Evolutionary conservation across 2,329 filamentous ascomycete genomes (phyloP), one percentile per base, ranked within the genome.

Genomic region (Venturiaceae sp.): DNA sequence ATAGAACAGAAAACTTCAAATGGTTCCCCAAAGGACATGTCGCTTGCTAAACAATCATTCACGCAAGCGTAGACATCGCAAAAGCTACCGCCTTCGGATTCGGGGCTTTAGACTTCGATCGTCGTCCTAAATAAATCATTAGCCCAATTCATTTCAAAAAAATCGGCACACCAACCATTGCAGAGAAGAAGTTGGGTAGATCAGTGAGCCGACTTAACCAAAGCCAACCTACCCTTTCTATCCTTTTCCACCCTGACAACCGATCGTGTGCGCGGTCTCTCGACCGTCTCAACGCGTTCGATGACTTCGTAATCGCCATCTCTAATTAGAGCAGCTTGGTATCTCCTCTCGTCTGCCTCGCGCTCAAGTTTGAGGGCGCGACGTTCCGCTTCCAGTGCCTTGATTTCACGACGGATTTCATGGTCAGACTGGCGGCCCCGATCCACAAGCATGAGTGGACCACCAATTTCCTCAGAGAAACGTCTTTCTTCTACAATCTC

Each of bases 181-280:
- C 32, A 50, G 11, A 58, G 37, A 58, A 50, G 37, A 50, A 50
- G 44, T 50, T 50, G 44, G 44, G 44, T 50, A 50, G 26, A 50
- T 50, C 44, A 61, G 46, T 84, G 81, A 76, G 85, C 84, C 68
- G 87, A 88, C 74, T 89, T 82, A 77, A 87, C 88, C 77, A 92
- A 85, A 79, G 85, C 83, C 84, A 94, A 85, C 88, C 86, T 94
- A 95, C 92, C 91, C 91, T 89, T 94, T 80, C 87, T 87, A 76
- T 96, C 90, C 79, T 88, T 90, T 75, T 90, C 88, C 66, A 96
- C 84, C 65, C 87, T 80, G 62, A 88, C 77, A 57, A 85, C 73
- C 60, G 84, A 81, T 55, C 65, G 78, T 8, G 23, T 23, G 2
- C 57, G 28, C 21, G 33, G 32, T 55, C 63, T 71, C 59, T 63